These are phyloP conservation scores for Trametes meyenii DNA, from an alignment of 768 basidiomycete species.

Conservation along the genomic window DNA sequence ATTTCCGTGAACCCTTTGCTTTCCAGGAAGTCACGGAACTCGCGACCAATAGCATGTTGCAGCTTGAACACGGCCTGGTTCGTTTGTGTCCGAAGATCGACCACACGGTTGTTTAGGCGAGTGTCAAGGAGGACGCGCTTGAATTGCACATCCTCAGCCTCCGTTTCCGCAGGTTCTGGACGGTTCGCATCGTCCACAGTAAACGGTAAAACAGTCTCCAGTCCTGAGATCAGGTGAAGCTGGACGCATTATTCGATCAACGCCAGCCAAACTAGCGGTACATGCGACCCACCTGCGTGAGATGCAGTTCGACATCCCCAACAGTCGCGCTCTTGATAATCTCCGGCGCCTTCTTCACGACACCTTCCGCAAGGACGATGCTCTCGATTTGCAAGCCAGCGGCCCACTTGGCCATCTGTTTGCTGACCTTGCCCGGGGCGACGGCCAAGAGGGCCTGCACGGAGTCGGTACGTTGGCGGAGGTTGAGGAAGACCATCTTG, in stretches of 20 bases:
- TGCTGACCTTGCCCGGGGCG: conserved; percentile 77
- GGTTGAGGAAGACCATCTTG: conserved; percentile 93
- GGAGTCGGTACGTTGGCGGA: conserved; percentile 85
- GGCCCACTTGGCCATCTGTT: conserved; percentile 97
- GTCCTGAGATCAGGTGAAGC: conserved; percentile 70
- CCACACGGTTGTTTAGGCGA: conserved; percentile 89
- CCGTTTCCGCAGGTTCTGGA: conserved; percentile 81
- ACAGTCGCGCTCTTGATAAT: conserved; percentile 92
- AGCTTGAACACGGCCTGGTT: conserved; percentile 96
- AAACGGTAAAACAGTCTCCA: conserved; percentile 85
- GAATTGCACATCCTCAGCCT: conserved; percentile 60
- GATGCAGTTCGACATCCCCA: conserved; percentile 83
- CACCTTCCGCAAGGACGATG: conserved; percentile 88
- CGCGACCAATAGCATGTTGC: conserved; percentile 83
- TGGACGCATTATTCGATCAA: neutral
- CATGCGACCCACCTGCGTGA: conserved; percentile 63
- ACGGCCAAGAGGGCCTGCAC: conserved; percentile 85
- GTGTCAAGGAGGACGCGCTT: conserved; percentile 90
- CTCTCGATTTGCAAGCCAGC: conserved; percentile 79
- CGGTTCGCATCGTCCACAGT: conserved; percentile 90
- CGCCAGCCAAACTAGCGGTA: too few relatives aligned
- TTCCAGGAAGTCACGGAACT: conserved; percentile 85
- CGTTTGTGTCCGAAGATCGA: conserved; percentile 94
- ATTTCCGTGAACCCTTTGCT: conserved; percentile 86
- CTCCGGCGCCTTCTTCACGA: conserved; percentile 76